Conservation (phyloP, 163 green algal genomes). For the Volvox carteri region DNA sequence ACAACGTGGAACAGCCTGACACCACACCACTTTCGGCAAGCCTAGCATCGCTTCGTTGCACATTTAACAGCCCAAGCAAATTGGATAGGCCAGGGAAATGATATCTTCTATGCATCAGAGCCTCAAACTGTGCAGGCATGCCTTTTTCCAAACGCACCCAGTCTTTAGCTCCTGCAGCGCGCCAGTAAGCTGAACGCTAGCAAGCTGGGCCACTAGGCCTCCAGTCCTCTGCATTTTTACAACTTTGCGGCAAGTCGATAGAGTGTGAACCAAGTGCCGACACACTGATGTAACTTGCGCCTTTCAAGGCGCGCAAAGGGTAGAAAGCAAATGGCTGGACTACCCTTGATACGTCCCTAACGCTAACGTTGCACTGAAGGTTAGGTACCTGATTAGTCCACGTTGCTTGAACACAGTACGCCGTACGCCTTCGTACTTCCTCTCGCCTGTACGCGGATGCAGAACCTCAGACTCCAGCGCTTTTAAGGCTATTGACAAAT, state of each 20-base stretch:
- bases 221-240: constrained; percentile 40
- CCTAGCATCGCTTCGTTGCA: not conserved
- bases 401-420: not conserved
- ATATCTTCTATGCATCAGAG: too few species aligned
- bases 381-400: not conserved
- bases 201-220: constrained; percentile 34
- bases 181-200: constrained; percentile 34
- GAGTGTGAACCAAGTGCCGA: not conserved
- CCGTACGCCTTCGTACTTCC: not conserved
- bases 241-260: not conserved
- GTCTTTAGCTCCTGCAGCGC: constrained; percentile 47
- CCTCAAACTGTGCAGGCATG: too few species aligned
- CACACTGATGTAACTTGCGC: not conserved
- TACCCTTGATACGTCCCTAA: not conserved
- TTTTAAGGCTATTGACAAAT: not conserved
- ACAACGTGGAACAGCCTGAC: constrained; percentile 10
- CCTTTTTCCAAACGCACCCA: constrained; percentile 20
- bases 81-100: too few species aligned
- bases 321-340: not conserved
- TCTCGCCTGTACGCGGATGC: not conserved
- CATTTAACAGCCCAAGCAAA: not conserved
- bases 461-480: not conserved
- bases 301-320: not conserved
- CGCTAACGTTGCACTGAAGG: not conserved
- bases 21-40: constrained; percentile 10